phyloP scores from a whole-genome alignment of 139 green algal species.

The Coccomyxa sp. region DNA sequence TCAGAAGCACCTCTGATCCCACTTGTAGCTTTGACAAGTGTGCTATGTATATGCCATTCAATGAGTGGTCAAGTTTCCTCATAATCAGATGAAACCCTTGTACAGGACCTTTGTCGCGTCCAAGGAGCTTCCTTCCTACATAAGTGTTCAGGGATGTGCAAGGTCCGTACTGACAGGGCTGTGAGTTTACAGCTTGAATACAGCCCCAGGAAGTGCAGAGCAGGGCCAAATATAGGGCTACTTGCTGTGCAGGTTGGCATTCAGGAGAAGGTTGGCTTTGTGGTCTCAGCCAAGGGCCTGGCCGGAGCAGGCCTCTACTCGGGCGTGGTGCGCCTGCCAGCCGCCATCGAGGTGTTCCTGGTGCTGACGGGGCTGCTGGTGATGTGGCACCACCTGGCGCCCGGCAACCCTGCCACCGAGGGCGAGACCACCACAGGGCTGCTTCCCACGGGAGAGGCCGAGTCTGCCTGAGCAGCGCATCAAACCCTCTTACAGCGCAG shows the following conservation, averaged over 20 bases:
- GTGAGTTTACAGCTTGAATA: too few species aligned
- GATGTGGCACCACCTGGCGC: conserved; percentile 41
- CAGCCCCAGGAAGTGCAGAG: background rate
- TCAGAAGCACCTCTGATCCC: background rate
- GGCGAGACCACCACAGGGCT: too few species aligned
- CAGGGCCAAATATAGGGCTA: background rate
- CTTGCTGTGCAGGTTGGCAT: conserved; percentile 27
- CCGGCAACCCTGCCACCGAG: too few species aligned
- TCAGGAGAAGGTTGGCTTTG: conserved; percentile 62
- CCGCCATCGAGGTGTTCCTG: conserved; percentile 31
- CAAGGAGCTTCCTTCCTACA: background rate
- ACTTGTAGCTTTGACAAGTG: background rate
- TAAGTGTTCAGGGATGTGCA: background rate
- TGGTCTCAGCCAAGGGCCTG: conserved; percentile 37
- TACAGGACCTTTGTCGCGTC: background rate
- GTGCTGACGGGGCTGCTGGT: conserved; percentile 21
- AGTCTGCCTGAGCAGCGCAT: too few species aligned
- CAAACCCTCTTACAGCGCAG: too few species aligned
- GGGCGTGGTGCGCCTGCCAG: conserved; percentile 27
- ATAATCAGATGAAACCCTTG: background rate
- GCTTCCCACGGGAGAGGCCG: too few species aligned
- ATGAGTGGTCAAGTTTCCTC: background rate
- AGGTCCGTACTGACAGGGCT: background rate
- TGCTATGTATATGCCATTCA: background rate
- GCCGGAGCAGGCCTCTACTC: conserved; percentile 15